Percentiles rank a stretch among this genome's conserved stretches.
Conservation (phyloP, 495 filamentous ascomycete species). For the Penicillium bialowiezense region DNA sequence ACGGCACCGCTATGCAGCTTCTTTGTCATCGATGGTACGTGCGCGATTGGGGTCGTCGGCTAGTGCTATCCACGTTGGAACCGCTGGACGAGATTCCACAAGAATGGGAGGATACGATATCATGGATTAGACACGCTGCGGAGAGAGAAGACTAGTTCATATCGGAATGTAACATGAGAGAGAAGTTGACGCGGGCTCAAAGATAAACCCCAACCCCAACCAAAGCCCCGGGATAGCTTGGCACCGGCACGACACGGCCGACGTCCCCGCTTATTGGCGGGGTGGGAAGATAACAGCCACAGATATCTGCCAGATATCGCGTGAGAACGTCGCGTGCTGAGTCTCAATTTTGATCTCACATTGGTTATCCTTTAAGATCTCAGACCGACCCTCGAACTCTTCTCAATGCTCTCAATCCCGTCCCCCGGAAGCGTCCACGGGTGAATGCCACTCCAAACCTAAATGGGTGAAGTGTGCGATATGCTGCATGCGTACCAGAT, state of each 20-base stretch:
- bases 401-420: too few species aligned
- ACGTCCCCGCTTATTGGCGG: background rate
- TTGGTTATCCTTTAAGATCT: too few species aligned
- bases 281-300: too few species aligned
- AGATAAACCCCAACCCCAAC: too few species aligned
- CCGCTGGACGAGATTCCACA: constrained; percentile 27
- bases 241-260: too few species aligned
- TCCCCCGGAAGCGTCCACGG: too few species aligned
- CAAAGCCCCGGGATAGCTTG: too few species aligned
- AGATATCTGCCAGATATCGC: background rate
- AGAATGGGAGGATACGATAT: constrained; percentile 30
- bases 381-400: too few species aligned
- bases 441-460: too few species aligned
- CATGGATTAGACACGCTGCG: constrained; percentile 31
- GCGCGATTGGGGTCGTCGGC: constrained; percentile 32
- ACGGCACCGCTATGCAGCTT: constrained; percentile 35
- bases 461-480: too few species aligned
- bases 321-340: background rate
- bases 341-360: background rate
- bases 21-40: constrained; percentile 40
- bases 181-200: too few species aligned
- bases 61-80: constrained; percentile 32
- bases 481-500: constrained; percentile 4
- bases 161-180: too few species aligned
- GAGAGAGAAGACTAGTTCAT: constrained; percentile 11